Evolutionary conservation across 495 filamentous ascomycete species (phyloP), one percentile per base, ranked within the genome.

Genomic region (Beverwykella pulmonaria): DNA sequence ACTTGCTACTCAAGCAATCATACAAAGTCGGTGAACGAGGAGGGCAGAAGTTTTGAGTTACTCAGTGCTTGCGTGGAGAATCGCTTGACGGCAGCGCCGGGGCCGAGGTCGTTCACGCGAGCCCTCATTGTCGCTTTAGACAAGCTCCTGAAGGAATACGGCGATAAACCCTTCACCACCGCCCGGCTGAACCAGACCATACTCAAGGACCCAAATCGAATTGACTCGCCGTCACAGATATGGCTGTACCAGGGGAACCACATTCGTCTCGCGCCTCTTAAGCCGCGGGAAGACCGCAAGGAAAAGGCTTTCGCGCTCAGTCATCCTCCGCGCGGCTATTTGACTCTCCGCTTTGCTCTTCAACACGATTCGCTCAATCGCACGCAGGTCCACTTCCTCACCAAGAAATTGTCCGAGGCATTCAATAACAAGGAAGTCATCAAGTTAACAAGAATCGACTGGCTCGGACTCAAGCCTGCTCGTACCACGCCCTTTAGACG

Each of bases 1-100:
- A 71, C 68, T n/a, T 75, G 73, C 65, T 75, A 66, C 41, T 55
- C 68, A 17, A 61, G 61, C 30, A 71, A 73, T 55, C 19, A 67
- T 19, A 22, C 57, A 14, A 74, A 72, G 59, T 61, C 61, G 5
- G 65, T 59, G 3, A 50, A 57, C 6, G 60, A 72, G n/a, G 53
- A 61, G 25, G 57, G 36, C 12, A 47, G 65, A 14, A 69, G 54
- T 0, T 68, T 61, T 27, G 65, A 72, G 53, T 26, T 72, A 7
- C 32, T 72, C 3, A 61, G 57, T 25, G 69, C 69, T 1, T 65
- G 65, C 25, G 36, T 30, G 6, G 15, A 46, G 14, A 59, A 69
- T 29, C 20, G 8, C 10, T 60, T 57, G 23, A 69, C 69, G 9
- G 57, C 59, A 6, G 48, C 29, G 1, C 69, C 69, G 6, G 69